A percentile compares a stretch with the other conserved stretches of the same genome.
Conservation (phyloP, 1,139 yeast species). For the Lipomyces yarrowii region DNA sequence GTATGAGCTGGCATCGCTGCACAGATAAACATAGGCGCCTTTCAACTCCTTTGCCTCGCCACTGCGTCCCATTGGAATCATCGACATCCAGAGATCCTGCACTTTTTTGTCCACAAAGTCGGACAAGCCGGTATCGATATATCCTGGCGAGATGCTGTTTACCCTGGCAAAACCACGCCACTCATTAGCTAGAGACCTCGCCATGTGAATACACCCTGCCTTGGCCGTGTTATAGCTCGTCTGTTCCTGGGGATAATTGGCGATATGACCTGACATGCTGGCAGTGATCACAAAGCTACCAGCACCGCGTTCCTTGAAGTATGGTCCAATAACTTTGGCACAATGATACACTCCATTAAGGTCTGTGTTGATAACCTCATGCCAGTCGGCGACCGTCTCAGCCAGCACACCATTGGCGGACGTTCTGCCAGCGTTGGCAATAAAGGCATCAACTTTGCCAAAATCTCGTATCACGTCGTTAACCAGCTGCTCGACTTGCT, state of each 20-base stretch:
- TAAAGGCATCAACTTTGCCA: background rate
- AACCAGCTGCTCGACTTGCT: background rate
- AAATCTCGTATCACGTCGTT: background rate
- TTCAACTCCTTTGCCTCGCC: conserved; percentile 71
- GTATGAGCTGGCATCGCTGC: conserved; percentile 81
- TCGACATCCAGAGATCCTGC: conserved; percentile 61
- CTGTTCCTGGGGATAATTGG: conserved; percentile 83
- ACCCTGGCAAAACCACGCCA: conserved; percentile 87
- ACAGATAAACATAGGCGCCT: conserved; percentile 82
- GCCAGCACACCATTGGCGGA: background rate
- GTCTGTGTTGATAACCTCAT: conserved; percentile 58
- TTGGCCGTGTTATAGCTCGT: conserved; percentile 88
- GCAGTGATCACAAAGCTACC: conserved; percentile 84
- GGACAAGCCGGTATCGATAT: conserved; percentile 70
- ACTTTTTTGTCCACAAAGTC: conserved; percentile 57
- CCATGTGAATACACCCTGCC: conserved; percentile 77
- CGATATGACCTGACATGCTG: conserved; percentile 86
- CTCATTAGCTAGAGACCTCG: conserved; percentile 80
- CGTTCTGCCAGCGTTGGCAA: background rate
- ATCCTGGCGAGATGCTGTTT: conserved; percentile 82
- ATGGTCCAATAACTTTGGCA: conserved; percentile 66
- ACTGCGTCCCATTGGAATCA: conserved; percentile 81
- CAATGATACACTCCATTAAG: conserved; percentile 74
- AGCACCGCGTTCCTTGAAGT: conserved; percentile 66
- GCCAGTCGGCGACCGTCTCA: background rate